These are phyloP conservation scores for Penicillium hesseltinei DNA, from an alignment of 2,329 filamentous ascomycete genomes.

Conservation along the genomic window DNA sequence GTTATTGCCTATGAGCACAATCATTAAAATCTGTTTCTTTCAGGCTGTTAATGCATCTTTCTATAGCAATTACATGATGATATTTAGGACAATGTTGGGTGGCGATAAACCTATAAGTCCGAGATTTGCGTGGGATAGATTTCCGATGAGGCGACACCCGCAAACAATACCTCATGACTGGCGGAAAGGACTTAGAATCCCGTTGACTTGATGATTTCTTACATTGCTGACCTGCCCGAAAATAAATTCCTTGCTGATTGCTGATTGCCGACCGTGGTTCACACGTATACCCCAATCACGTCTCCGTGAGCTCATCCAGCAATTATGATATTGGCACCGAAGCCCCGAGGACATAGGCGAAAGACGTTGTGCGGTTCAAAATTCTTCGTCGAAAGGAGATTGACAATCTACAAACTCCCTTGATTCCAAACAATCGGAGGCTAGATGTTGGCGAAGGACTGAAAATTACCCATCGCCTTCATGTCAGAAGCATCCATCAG, in stretches of 20 bases:
- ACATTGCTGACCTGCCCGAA: neutral
- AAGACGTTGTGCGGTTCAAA: neutral
- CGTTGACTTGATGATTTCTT: neutral
- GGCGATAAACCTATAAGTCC: neutral
- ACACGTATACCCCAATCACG: neutral
- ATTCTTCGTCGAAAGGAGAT: neutral
- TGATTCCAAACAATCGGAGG: neutral
- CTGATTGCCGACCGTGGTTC: conserved; percentile 1
- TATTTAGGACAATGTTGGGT: neutral
- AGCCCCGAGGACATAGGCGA: neutral
- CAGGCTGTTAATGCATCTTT: neutral
- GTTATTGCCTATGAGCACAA: conserved; percentile 13
- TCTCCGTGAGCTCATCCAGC: conserved; percentile 10
- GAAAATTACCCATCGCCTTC: neutral
- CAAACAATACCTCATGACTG: neutral
- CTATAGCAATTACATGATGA: neutral
- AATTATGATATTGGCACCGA: neutral
- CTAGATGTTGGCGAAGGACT: conserved; percentile 3
- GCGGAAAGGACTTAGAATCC: neutral
- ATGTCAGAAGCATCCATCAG: conserved; percentile 5
- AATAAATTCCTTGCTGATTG: neutral
- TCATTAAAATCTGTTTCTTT: neutral
- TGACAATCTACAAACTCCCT: neutral
- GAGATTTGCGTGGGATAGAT: conserved; percentile 2
- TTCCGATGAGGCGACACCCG: conserved; percentile 4